Conservation (phyloP, 805 yeast species). For the Saturnispora quitensis region DNA sequence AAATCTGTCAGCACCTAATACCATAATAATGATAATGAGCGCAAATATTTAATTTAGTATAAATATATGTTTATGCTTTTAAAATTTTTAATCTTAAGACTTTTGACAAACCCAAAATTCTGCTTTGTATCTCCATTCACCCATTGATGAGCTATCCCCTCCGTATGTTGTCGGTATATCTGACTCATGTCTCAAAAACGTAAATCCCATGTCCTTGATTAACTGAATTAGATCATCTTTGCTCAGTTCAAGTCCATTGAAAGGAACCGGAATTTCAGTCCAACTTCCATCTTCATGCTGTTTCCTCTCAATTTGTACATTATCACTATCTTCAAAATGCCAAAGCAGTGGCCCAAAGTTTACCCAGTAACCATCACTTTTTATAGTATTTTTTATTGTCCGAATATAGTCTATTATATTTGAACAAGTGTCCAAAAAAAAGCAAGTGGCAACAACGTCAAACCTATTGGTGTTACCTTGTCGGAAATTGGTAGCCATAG, state of each 20-base stretch:
- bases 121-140: conserved; percentile 50
- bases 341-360: conserved; percentile 63
- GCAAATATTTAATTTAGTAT: background rate
- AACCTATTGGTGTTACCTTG: conserved; percentile 29
- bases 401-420: conserved; percentile 50
- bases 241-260: conserved; percentile 51
- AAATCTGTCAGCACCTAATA: no score
- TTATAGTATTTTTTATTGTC: conserved; percentile 38
- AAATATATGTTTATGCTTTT: background rate
- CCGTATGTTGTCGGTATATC: conserved; percentile 45
- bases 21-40: background rate
- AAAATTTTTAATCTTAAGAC: background rate
- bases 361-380: conserved; percentile 44
- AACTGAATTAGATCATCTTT: conserved; percentile 44
- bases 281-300: conserved; percentile 19
- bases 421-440: conserved; percentile 55
- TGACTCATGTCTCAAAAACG: conserved; percentile 34
- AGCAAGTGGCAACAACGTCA: conserved; percentile 44
- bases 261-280: conserved; percentile 25
- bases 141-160: conserved; percentile 40
- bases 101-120: conserved; percentile 59
- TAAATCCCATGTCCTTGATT: conserved; percentile 42
- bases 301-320: conserved; percentile 18
- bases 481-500: conserved; percentile 35
- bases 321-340: conserved; percentile 55